These are phyloP conservation scores for Pseudocercospora pini-densiflorae DNA, from an alignment of 2,329 filamentous ascomycete genomes.

Conservation along the genomic window DNA sequence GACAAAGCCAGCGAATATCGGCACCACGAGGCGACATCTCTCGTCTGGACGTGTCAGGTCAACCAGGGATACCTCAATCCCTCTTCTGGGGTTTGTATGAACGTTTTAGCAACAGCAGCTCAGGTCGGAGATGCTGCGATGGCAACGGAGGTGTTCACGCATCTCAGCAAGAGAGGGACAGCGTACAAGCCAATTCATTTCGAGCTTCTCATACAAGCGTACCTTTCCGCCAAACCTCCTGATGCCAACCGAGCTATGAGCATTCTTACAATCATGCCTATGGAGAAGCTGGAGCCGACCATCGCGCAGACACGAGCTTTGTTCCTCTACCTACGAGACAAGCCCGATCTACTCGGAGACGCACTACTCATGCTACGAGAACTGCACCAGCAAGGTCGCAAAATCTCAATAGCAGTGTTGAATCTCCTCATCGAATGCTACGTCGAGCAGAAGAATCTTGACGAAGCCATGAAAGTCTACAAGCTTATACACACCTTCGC, in stretches of 20 bases:
- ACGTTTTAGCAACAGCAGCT: conserved; percentile 74
- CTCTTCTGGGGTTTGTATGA: conserved; percentile 66
- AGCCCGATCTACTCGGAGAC: conserved; percentile 52
- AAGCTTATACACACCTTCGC: conserved; percentile 59
- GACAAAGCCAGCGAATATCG: conserved; percentile 68
- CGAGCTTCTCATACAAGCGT: conserved; percentile 75
- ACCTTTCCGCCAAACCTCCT: conserved; percentile 56
- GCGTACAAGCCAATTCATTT: conserved; percentile 72
- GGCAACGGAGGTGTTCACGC: conserved; percentile 71
- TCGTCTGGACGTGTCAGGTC: conserved; percentile 74
- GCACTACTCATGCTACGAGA: conserved; percentile 63
- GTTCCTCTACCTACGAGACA: conserved; percentile 58
- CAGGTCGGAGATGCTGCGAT: conserved; percentile 69
- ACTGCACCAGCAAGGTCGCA: conserved; percentile 55
- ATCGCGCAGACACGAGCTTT: conserved; percentile 67
- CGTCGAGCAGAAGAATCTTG: conserved; percentile 49
- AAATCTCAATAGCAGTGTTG: conserved; percentile 56
- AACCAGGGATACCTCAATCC: conserved; percentile 63
- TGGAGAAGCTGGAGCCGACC: conserved; percentile 63
- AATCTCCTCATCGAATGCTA: conserved; percentile 60
- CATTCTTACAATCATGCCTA: conserved; percentile 74
- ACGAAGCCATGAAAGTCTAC: conserved; percentile 63
- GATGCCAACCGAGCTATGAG: conserved; percentile 71
- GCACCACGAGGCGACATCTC: conserved; percentile 66
- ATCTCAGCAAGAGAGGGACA: conserved; percentile 63